Base-by-base conservation (phyloP, 2,329 filamentous ascomycete genomes). In the Cadophora sp. region DNA sequence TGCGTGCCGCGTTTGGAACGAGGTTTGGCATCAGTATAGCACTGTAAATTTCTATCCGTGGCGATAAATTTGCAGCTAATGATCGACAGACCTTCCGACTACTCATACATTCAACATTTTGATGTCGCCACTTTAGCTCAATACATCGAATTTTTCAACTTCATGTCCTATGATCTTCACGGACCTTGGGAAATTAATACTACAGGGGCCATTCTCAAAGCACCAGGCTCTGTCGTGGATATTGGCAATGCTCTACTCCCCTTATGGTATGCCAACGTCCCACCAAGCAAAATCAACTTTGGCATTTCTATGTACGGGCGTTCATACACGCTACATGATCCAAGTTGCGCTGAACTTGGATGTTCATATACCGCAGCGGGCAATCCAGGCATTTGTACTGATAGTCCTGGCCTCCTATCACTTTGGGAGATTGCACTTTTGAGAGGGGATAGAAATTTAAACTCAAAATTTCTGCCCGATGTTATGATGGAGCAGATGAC, bases 221-320 rank as follows among this genome's bases (percentile, higher is more conserved):
- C 78, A 0, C 82, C 85, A 27, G 78, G 82, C 0, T 77, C 83
- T 53, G 77, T 85, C 1, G 72, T 73, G 0, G 82, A 84, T 50
- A 83, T 85, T n/a, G 64, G 70, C 1, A 77, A 77, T 3, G 73
- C 77, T 2, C 76, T 80, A 0, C 48, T 78, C 0, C 80, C 81
- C 0, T 67, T 86, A 0, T 85, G 81, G 81, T 81, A 78, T 62
- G 80, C 78, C 40, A 76, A 77, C 1, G 63, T 85, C 0, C 68
- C 80, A 51, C 78, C 80, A 0, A 55, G 62, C 3, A 83, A 85
- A 69, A 72, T 86, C 43, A 83, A 83, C 65, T 72, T 86, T 2
- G 84, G 84, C 0, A 64, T 85, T 0, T 82, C 82, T 0, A 80
- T 79, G 59, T 86, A 86, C 63, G 83, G 83, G 0, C 77, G 83